A percentile compares a stretch with the other conserved stretches of the same genome.
phyloP scores from a whole-genome alignment of 2,329 filamentous ascomycete genomes.

The Claviceps maximensis region DNA sequence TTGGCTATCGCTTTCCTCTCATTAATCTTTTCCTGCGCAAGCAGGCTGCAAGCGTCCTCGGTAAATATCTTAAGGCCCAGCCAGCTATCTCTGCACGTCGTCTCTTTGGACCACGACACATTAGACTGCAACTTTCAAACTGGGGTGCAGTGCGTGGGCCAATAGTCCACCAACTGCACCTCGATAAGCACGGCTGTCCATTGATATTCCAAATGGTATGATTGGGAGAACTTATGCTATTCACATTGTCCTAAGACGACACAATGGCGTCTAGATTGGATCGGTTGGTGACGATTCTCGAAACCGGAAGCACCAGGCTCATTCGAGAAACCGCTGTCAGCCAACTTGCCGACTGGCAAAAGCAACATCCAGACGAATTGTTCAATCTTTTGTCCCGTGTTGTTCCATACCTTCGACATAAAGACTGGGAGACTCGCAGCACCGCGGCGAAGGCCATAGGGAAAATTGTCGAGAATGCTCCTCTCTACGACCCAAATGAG shows the following conservation, averaged over 20 bases:
- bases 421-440: conserved; percentile 92
- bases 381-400: conserved; percentile 91
- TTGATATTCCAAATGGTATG: not conserved
- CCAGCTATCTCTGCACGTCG: not conserved
- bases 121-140: not conserved
- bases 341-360: conserved; percentile 94
- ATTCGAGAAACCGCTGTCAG: conserved; percentile 96
- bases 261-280: conserved; percentile 47
- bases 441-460: conserved; percentile 90
- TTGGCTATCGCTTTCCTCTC: not conserved
- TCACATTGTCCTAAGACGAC: conserved; percentile 10
- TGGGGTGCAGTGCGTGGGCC: conserved; percentile 9
- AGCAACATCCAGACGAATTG: conserved; percentile 91
- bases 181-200: conserved; percentile 3
- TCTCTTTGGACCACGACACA: not conserved
- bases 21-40: not conserved
- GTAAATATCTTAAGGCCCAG: not conserved
- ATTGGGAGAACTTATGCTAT: conserved; percentile 9
- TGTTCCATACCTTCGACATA: conserved; percentile 87
- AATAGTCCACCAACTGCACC: conserved; percentile 9
- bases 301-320: conserved; percentile 90
- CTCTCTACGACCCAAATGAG: conserved; percentile 75
- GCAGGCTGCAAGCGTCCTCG: not conserved
- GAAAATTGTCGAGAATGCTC: conserved; percentile 82
- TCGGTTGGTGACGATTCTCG: conserved; percentile 78